Conservation (phyloP, 2,329 filamentous ascomycete genomes). For the Verticillium dahliae region DNA sequence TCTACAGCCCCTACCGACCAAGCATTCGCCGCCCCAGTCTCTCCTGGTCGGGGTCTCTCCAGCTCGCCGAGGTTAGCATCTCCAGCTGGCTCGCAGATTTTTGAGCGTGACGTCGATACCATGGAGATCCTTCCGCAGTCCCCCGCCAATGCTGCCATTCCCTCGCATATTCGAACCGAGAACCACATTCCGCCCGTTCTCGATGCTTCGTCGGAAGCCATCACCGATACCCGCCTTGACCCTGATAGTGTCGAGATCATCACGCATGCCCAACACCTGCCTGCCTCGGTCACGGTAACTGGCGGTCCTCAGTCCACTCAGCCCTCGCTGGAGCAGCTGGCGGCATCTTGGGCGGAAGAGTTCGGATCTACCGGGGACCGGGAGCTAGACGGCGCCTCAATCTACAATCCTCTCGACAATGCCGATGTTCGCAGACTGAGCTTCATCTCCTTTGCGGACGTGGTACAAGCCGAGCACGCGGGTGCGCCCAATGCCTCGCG, state of each 20-base stretch:
- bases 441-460: slow-evolving; percentile 95
- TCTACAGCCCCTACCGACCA: slow-evolving; percentile 37
- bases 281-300: slow-evolving; percentile 63
- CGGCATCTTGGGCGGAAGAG: slow-evolving; percentile 51
- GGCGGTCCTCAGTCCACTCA: slow-evolving; percentile 31
- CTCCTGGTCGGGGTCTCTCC: slow-evolving; percentile 60
- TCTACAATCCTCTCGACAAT: slow-evolving; percentile 71
- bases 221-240: slow-evolving; percentile 78
- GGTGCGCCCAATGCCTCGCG: slow-evolving; percentile 39
- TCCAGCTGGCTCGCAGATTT: slow-evolving; percentile 75
- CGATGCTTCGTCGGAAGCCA: slow-evolving; percentile 84
- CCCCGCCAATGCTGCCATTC: slow-evolving; percentile 89
- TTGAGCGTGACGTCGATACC: slow-evolving; percentile 93
- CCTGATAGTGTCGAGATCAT: slow-evolving; percentile 91
- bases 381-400: slow-evolving; percentile 58
- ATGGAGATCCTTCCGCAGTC: slow-evolving; percentile 62
- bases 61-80: slow-evolving; percentile 71
- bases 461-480: slow-evolving; percentile 66
- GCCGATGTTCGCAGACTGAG: slow-evolving; percentile 77
- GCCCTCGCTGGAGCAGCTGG: slow-evolving; percentile 31
- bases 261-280: slow-evolving; percentile 77
- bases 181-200: slow-evolving; percentile 89
- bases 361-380: slow-evolving; percentile 44
- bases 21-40: slow-evolving; percentile 46
- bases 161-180: slow-evolving; percentile 87